A percentile compares a stretch with the other conserved stretches of the same genome.
Conservation (phyloP, 768 basidiomycete genomes). For the Hypholoma fasciculare region DNA sequence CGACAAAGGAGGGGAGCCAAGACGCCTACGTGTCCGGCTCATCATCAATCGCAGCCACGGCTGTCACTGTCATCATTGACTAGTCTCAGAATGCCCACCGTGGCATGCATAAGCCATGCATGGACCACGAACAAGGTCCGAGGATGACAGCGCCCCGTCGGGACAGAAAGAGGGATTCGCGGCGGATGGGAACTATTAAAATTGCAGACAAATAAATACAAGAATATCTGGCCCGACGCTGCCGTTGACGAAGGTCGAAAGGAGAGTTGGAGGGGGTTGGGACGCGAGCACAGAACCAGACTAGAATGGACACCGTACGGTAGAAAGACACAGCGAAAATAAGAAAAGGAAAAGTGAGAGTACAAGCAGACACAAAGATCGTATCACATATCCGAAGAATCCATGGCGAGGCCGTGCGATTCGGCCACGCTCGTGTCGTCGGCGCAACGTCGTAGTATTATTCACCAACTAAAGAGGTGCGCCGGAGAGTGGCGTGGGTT, state of each 20-base stretch:
- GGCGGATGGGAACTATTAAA: constrained; percentile 1
- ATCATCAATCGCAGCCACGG: neutral
- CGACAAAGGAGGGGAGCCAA: too few species aligned
- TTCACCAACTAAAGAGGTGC: neutral
- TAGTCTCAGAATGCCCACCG: neutral
- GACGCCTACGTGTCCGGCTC: neutral
- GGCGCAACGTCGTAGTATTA: neutral
- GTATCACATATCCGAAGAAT: neutral
- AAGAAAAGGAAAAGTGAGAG: neutral
- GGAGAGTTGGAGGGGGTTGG: neutral
- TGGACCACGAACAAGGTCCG: neutral
- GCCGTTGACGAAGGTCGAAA: neutral
- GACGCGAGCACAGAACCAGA: constrained; percentile 1
- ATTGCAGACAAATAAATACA: constrained; percentile 1
- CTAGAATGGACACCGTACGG: neutral
- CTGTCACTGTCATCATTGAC: neutral
- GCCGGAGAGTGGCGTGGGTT: neutral
- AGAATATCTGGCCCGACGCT: neutral
- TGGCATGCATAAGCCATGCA: neutral
- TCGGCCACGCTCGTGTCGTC: neutral
- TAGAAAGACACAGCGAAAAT: constrained; percentile 8
- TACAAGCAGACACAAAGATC: constrained; percentile 4
- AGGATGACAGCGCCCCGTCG: neutral
- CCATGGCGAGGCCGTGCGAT: neutral
- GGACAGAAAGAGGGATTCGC: neutral